A percentile compares a stretch with the other conserved stretches of the same genome.
These are phyloP conservation scores for Chrysosporium queenslandicum DNA, from an alignment of 2,329 filamentous ascomycete species.

Conservation along the genomic window DNA sequence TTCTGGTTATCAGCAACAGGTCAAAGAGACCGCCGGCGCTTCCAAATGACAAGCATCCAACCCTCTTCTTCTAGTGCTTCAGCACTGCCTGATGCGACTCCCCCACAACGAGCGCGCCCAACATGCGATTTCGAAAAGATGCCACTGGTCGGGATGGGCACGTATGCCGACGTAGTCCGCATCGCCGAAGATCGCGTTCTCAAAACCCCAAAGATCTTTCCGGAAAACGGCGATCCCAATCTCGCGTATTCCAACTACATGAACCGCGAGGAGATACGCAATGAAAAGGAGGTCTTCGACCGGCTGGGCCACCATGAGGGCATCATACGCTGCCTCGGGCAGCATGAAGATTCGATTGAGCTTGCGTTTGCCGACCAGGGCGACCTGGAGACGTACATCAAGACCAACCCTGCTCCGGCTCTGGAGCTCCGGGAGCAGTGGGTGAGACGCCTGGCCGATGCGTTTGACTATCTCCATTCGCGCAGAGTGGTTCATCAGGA, in stretches of 20 bases:
- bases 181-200: slow-evolving; percentile 6
- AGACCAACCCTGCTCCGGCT: slow-evolving; percentile 1
- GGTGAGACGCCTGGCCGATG: neutral
- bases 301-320: slow-evolving; percentile 4
- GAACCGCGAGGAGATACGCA: neutral
- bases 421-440: neutral
- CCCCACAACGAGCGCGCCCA: no score
- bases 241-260: neutral
- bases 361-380: slow-evolving; percentile 10
- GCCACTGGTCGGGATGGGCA: neutral
- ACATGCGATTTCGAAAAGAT: neutral
- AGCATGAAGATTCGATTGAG: neutral
- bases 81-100: no score
- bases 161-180: neutral
- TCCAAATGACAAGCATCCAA: no score
- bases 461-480: slow-evolving; percentile 8
- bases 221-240: slow-evolving; percentile 5
- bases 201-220: slow-evolving; percentile 8
- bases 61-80: no score
- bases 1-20: no score
- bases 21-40: no score
- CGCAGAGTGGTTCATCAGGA: slow-evolving; percentile 1
- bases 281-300: slow-evolving; percentile 3
- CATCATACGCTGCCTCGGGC: neutral
- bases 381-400: slow-evolving; percentile 7